Percentiles rank a stretch among this genome's conserved stretches.
Conservation (phyloP, 176 grass and related monocot species). For the Carex littledalei region DNA sequence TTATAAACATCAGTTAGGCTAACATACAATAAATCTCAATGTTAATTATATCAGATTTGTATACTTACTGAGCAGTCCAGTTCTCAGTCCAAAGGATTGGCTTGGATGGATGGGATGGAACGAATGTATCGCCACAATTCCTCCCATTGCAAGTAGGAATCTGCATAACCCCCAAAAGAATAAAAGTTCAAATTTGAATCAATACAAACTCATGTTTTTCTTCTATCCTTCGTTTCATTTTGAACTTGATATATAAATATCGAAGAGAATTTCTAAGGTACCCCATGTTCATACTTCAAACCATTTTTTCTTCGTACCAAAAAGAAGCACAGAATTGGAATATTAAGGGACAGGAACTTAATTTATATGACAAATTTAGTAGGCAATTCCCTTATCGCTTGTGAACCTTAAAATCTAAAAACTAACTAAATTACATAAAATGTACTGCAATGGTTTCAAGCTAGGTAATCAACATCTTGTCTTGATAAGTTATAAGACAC, state of each 20-base stretch:
- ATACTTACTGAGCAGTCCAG: slow-evolving; percentile 96
- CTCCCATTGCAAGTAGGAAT: slow-evolving; percentile 95
- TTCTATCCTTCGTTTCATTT: background rate
- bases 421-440: no score
- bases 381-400: no score
- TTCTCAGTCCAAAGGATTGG: slow-evolving; percentile 87
- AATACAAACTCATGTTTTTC: background rate
- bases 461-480: no score
- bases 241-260: background rate
- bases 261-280: background rate
- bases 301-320: background rate
- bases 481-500: no score
- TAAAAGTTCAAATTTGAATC: background rate
- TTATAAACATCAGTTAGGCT: slow-evolving; percentile 15
- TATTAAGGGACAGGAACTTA: background rate
- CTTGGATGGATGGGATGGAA: slow-evolving; percentile 45
- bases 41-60: background rate
- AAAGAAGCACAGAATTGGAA: background rate
- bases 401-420: no score
- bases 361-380: background rate
- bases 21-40: background rate
- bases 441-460: no score
- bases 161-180: slow-evolving; percentile 24
- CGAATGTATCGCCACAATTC: slow-evolving; percentile 90
- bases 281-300: background rate